Base-by-base conservation (phyloP, 2,329 filamentous ascomycete genomes). In the Xylariaceae sp. region DNA sequence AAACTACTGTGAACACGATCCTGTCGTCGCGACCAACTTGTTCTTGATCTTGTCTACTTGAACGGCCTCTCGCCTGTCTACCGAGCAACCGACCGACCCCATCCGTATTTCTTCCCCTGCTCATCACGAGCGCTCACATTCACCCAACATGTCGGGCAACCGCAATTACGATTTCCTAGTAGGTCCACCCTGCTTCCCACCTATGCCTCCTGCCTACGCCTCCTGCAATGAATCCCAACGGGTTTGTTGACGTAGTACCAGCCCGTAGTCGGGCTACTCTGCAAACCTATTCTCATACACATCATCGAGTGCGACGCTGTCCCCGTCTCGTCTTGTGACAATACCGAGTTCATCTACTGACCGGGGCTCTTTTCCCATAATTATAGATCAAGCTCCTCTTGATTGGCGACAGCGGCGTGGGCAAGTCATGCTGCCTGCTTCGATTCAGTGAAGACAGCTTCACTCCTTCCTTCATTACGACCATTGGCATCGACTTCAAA, bases 401-500 rank as follows among this genome's bases (percentile, higher is more conserved):
- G 64, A 96, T 96, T 68, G 90, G 90, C 67, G 90, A 96, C 75
- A 95, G 89, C 37, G 90, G 90, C 62, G 90, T 96, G 49, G 90
- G 90, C 67, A 96, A 96, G 73, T 96, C 90, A 55, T 96, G 90
- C 82, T 95, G 90, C 71, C 79, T 96, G 66, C 76, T 96, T 63
- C 88, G 90, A 58, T 96, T 96, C 76, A 95, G 89, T 69, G 90
- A 96, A 72, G 90, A 96, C 75, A 94, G 88, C 35, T 96, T 95
- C 73, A 96, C 90, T 39, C 90, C 90, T 33, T 95, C 89, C 57
- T 96, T 95, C 77, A 96, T 96, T 75, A 95, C 90, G 49, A 98
- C 93, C 50, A 98, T 98, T 69, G 93, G 93, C 56, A 97, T 98
- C 74, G 93, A 98, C 73, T 98, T 98, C 77, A 98, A 98, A 79